Evolutionary conservation across 192 early-diverging fungal genomes (phyloP).

Genomic region (Diversispora epigaea): DNA sequence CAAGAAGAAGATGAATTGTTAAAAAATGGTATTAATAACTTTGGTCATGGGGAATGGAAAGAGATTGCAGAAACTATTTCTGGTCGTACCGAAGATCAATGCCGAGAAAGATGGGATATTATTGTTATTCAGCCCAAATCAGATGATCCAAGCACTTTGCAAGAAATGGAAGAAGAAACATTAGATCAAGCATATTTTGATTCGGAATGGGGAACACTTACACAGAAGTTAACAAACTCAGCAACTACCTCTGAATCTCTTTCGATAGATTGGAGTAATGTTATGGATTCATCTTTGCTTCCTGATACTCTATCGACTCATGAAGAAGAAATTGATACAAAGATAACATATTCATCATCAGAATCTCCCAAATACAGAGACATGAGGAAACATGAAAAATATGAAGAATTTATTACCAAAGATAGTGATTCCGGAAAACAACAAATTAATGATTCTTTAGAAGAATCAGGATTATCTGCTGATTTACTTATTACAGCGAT

Average conservation of each 20-base stretch:
- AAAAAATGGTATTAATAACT: constrained; percentile 2
- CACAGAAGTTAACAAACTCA: neutral
- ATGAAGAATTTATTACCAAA: neutral
- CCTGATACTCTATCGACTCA: neutral
- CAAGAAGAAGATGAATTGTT: constrained; percentile 13
- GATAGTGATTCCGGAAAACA: neutral
- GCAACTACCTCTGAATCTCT: neutral
- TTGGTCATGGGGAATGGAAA: constrained; percentile 12
- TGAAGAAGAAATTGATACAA: neutral
- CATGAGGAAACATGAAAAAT: neutral
- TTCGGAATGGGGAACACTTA: constrained; percentile 5
- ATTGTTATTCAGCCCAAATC: neutral
- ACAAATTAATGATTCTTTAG: neutral
- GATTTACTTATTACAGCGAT: constrained; percentile 13
- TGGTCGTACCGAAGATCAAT: constrained; percentile 13
- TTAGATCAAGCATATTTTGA: constrained; percentile 16
- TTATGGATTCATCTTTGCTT: neutral
- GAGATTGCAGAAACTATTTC: neutral
- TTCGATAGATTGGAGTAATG: constrained; percentile 17
- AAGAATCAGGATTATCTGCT: constrained; percentile 5
- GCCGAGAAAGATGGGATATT: constrained; percentile 13
- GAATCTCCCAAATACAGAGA: neutral
- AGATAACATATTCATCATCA: neutral
- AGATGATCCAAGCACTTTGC: neutral
- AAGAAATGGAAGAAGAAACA: constrained; percentile 9